phyloP scores from a whole-genome alignment of 2,329 filamentous ascomycete genomes.

The Capronia coronata region DNA sequence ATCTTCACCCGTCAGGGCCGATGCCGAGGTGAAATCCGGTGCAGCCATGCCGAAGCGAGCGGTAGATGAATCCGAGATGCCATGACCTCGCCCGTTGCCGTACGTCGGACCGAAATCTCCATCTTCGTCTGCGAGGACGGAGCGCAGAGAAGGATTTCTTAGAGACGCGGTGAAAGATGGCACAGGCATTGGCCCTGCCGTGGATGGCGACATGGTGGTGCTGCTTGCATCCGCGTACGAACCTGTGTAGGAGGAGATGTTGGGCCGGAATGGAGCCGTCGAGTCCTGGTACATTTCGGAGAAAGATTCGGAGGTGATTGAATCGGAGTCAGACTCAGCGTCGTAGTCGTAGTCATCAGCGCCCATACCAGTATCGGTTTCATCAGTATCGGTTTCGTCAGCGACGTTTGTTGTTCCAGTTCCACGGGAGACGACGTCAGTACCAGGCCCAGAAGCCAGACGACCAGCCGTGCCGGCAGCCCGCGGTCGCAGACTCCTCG shows the following conservation, averaged over 20 bases:
- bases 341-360: no score
- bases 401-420: background rate
- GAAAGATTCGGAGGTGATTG: conserved; percentile 58
- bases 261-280: conserved; percentile 69
- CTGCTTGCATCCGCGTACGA: conserved; percentile 19
- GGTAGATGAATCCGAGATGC: conserved; percentile 20
- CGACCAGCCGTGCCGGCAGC: background rate
- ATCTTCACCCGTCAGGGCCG: conserved; percentile 70
- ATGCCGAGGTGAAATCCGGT: conserved; percentile 60
- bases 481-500: background rate
- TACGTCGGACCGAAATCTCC: conserved; percentile 32
- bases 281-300: conserved; percentile 73
- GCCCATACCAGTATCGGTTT: no score
- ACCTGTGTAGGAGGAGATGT: conserved; percentile 58
- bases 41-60: conserved; percentile 11
- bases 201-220: conserved; percentile 20
- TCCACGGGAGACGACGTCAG: no score
- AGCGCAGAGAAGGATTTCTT: conserved; percentile 25
- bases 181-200: background rate
- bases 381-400: background rate
- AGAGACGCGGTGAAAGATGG: conserved; percentile 11
- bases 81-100: conserved; percentile 28
- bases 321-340: conserved; percentile 37
- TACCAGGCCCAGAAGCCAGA: background rate
- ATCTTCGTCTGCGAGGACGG: conserved; percentile 33